Conservation (phyloP, 2,329 filamentous ascomycete genomes). For the Aureobasidium sp. region DNA sequence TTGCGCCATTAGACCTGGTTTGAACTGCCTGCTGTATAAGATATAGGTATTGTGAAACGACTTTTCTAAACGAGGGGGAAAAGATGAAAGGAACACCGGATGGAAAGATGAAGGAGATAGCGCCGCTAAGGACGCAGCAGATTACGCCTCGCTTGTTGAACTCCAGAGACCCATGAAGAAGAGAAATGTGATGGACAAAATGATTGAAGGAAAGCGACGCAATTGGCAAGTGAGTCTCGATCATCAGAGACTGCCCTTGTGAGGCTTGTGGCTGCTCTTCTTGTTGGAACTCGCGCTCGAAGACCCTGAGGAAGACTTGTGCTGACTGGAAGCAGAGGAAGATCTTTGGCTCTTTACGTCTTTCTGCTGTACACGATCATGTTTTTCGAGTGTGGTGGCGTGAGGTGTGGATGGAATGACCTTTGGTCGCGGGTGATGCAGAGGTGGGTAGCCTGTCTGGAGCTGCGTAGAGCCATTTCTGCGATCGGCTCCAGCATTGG, state of each 20-base stretch:
- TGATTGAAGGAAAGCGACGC: too few species aligned
- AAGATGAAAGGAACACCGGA: background rate
- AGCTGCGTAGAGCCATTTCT: background rate
- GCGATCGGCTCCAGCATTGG: background rate
- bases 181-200: background rate
- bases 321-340: background rate
- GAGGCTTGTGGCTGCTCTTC: background rate
- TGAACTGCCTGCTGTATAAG: background rate
- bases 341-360: background rate
- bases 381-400: conserved; percentile 1
- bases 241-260: conserved; percentile 2
- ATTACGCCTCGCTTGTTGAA: conserved; percentile 9
- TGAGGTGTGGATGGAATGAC: conserved; percentile 6
- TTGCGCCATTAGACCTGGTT: background rate
- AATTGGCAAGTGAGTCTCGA: background rate
- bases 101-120: background rate
- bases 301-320: background rate
- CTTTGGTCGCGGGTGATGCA: conserved; percentile 1
- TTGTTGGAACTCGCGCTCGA: background rate
- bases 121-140: background rate
- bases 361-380: background rate
- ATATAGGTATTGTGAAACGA: background rate
- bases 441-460: background rate
- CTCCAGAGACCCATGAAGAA: background rate
- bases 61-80: background rate